A percentile compares a stretch with the other conserved stretches of the same genome.
Evolutionary conservation across 1,284 basidiomycete genomes (phyloP).

Genomic region (Cutaneotrichosporon sp.): DNA sequence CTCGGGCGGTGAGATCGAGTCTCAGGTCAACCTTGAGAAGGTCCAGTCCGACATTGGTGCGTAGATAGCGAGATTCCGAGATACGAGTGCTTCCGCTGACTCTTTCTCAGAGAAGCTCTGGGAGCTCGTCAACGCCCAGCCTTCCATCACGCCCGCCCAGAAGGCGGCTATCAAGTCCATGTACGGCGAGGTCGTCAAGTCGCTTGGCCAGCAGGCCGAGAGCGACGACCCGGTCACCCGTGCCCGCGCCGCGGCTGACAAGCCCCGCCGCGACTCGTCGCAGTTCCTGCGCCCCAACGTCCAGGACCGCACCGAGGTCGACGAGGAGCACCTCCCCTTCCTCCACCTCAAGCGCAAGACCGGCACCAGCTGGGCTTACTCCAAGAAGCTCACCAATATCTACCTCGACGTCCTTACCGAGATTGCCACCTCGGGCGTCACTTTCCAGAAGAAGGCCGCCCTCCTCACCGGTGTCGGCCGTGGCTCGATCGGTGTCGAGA

Average conservation of each 20-base stretch:
- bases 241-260: constrained; percentile 36
- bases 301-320: constrained; percentile 68
- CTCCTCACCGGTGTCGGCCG: constrained; percentile 96
- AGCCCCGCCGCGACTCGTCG: constrained; percentile 76
- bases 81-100: constrained; percentile 7
- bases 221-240: constrained; percentile 30
- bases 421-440: constrained; percentile 96
- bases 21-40: constrained; percentile 87
- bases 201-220: constrained; percentile 68
- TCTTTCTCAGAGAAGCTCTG: constrained; percentile 76
- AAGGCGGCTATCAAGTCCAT: constrained; percentile 96
- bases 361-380: constrained; percentile 95
- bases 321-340: constrained; percentile 88
- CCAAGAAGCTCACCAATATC: constrained; percentile 90
- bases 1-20: constrained; percentile 80
- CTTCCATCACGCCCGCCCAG: constrained; percentile 93
- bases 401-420: constrained; percentile 93
- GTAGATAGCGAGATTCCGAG: constrained; percentile 13
- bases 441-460: constrained; percentile 98
- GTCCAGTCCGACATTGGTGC: constrained; percentile 84
- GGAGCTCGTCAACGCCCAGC: constrained; percentile 95
- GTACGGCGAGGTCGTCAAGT: constrained; percentile 88
- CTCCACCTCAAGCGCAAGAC: constrained; percentile 97
- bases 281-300: constrained; percentile 89
- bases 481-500: constrained; percentile 96